Conservation (phyloP, 257 asterid species). For the Mentha longifolia region DNA sequence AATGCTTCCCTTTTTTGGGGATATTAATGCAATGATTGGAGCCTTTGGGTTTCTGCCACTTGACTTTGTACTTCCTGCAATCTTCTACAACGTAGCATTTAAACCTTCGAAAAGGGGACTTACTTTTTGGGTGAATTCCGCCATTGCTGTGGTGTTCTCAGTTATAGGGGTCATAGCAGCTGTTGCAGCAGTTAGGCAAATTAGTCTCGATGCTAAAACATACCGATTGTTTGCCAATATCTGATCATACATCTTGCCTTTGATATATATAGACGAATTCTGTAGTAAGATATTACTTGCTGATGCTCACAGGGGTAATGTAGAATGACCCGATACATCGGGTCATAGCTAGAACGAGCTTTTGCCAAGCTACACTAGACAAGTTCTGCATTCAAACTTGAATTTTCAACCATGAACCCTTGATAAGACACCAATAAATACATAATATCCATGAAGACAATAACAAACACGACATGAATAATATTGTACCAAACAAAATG, state of each 20-base stretch:
- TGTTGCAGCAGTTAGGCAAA: constrained; percentile 88
- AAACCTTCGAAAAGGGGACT: constrained; percentile 63
- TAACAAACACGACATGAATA: too few species aligned
- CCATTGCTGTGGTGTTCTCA: constrained; percentile 66
- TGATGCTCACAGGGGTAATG: too few species aligned
- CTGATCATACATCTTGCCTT: background rate
- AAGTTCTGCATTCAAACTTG: too few species aligned
- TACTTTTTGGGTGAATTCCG: constrained; percentile 61
- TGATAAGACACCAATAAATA: too few species aligned
- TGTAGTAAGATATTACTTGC: too few species aligned
- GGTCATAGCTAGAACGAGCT: too few species aligned
- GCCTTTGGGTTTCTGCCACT: constrained; percentile 94
- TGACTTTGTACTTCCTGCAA: constrained; percentile 79
- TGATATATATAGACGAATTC: too few species aligned
- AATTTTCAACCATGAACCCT: too few species aligned
- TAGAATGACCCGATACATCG: too few species aligned
- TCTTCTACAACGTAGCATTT: constrained; percentile 85
- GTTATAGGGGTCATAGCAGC: constrained; percentile 63
- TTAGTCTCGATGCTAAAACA: constrained; percentile 77
- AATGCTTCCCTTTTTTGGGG: constrained; percentile 93
- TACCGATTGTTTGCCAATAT: constrained; percentile 69
- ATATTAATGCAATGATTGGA: constrained; percentile 75
- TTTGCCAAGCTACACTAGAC: too few species aligned
- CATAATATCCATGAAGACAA: too few species aligned
- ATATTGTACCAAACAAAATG: too few species aligned